A percentile compares a stretch with the other conserved stretches of the same genome.
Conservation (phyloP, 306 rosid genomes). For the Rosa lucieae region DNA sequence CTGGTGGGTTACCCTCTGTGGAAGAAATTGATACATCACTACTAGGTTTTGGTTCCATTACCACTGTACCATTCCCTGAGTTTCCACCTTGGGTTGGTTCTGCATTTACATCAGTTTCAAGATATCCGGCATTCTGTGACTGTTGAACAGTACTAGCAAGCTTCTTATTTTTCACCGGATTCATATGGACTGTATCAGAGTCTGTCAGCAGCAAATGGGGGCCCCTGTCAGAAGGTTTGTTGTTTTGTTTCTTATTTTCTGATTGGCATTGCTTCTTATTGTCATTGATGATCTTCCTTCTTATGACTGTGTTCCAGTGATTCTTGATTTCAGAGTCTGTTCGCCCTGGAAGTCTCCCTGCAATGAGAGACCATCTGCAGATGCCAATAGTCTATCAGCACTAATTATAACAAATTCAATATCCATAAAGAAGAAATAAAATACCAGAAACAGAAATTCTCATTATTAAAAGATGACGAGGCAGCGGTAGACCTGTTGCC, state of each 20-base stretch:
- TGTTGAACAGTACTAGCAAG: background rate
- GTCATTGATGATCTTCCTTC: slow-evolving; percentile 4
- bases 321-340: background rate
- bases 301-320: slow-evolving; percentile 10
- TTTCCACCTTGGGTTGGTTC: background rate
- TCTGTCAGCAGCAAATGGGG: background rate
- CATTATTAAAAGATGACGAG: background rate
- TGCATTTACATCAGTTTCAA: background rate
- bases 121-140: background rate
- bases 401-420: background rate
- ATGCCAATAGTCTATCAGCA: background rate
- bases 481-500: background rate
- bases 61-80: background rate
- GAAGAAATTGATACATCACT: background rate
- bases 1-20: background rate
- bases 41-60: background rate
- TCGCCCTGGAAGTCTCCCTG: background rate
- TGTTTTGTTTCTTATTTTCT: background rate
- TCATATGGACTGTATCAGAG: background rate
- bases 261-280: background rate
- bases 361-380: background rate
- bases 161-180: background rate
- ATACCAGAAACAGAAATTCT: background rate
- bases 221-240: background rate
- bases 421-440: background rate